A percentile compares a stretch with the other conserved stretches of the same genome.
Conservation (phyloP, 345 rosid species). For the Sonneratia alba region DNA sequence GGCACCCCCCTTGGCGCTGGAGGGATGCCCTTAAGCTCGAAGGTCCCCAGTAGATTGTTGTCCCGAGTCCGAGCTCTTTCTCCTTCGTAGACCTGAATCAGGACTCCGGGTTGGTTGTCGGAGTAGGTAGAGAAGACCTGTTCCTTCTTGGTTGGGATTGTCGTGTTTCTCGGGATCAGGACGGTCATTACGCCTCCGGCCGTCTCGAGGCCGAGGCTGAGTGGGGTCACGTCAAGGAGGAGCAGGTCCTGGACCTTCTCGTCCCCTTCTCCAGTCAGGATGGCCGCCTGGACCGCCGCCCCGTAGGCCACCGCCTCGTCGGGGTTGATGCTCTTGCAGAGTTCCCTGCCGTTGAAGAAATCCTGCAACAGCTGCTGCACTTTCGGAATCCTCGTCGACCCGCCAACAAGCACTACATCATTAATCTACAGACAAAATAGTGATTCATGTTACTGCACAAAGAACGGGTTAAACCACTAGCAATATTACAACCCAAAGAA, state of each 20-base stretch:
- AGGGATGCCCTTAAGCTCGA: slow-evolving; percentile 25
- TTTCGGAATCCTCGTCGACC: slow-evolving; percentile 22
- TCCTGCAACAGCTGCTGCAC: slow-evolving; percentile 24
- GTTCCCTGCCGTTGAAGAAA: slow-evolving; percentile 22
- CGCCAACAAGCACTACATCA: slow-evolving; percentile 20
- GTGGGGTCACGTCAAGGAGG: slow-evolving; percentile 25
- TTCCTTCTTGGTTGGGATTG: slow-evolving; percentile 26
- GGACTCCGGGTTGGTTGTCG: slow-evolving; percentile 21
- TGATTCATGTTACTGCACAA: background rate
- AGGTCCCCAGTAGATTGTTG: slow-evolving; percentile 22
- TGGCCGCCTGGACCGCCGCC: slow-evolving; percentile 24
- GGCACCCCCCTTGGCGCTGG: slow-evolving; percentile 28
- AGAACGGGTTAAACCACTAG: background rate
- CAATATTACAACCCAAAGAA: no score
- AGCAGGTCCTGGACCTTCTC: slow-evolving; percentile 28
- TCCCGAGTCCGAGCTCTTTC: slow-evolving; percentile 26
- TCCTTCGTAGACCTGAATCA: slow-evolving; percentile 30
- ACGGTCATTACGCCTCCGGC: slow-evolving; percentile 25
- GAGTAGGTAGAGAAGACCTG: slow-evolving; percentile 29
- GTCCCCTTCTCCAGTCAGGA: slow-evolving; percentile 17
- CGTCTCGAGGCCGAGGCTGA: slow-evolving; percentile 27
- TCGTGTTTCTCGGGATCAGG: slow-evolving; percentile 25
- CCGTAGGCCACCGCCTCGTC: slow-evolving; percentile 25
- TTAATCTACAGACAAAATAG: slow-evolving; percentile 1
- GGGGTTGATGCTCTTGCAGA: slow-evolving; percentile 29